Percentiles rank a stretch among this genome's conserved stretches.
Evolutionary conservation across 371 early-diverging fungal genomes (phyloP).

Genomic region (Apophysomyces ossiformis): DNA sequence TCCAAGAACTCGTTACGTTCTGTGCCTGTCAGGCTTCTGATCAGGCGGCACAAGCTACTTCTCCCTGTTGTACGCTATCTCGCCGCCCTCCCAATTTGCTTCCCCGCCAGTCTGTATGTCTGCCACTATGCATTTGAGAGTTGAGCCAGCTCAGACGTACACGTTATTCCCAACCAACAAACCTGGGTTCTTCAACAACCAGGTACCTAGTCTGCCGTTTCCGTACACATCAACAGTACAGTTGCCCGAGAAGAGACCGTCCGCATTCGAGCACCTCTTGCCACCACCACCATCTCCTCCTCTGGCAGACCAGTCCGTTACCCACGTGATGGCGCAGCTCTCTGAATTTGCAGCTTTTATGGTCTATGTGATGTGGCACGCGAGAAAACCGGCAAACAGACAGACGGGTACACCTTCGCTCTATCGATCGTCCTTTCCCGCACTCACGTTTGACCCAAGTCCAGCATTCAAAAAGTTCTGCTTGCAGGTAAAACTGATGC

Average conservation of each 20-base stretch:
- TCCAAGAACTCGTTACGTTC: conserved; percentile 3
- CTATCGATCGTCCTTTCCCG: conserved; percentile 21
- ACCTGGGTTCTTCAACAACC: conserved; percentile 14
- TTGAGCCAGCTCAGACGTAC: conserved; percentile 27
- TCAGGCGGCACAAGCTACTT: not conserved
- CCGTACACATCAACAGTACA: conserved; percentile 5
- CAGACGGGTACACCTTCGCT: conserved; percentile 13
- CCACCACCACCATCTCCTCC: conserved; percentile 13
- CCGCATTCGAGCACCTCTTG: conserved; percentile 20
- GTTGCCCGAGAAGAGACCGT: conserved; percentile 5
- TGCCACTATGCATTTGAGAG: conserved; percentile 23
- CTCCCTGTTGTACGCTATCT: not conserved
- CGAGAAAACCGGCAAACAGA: conserved; percentile 35
- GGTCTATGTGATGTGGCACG: conserved; percentile 70
- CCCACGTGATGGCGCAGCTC: conserved; percentile 34
- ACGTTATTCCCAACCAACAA: conserved; percentile 28
- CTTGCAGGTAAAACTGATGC: conserved; percentile 47
- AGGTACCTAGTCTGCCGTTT: conserved; percentile 1
- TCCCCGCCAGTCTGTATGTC: conserved; percentile 2
- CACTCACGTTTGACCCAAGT: conserved; percentile 42
- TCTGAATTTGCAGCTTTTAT: conserved; percentile 67
- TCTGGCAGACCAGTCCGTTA: conserved; percentile 15
- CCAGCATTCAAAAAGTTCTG: conserved; percentile 67
- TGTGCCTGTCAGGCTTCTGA: conserved; percentile 6
- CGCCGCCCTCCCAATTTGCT: not conserved